Evolutionary conservation across 2,329 filamentous ascomycete species (phyloP).

Genomic region (Phialophora verrucosa): DNA sequence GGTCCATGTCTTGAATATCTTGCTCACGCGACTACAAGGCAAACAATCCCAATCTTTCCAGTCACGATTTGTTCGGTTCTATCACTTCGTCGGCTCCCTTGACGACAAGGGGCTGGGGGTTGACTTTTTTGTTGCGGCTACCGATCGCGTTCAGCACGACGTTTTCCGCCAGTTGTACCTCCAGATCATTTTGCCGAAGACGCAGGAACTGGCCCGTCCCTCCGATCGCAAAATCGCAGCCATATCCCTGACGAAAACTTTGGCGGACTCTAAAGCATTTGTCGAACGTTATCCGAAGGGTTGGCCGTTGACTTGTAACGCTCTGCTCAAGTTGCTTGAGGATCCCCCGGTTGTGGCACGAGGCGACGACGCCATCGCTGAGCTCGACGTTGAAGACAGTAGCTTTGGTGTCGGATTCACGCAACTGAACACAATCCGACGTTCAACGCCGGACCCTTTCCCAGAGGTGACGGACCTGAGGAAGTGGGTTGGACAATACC

Average conservation of each 20-base stretch:
- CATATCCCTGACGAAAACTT: slow-evolving; percentile 88
- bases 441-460: slow-evolving; percentile 76
- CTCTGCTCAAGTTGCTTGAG: slow-evolving; percentile 85
- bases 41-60: slow-evolving; percentile 84
- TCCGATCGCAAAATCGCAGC: slow-evolving; percentile 93
- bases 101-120: slow-evolving; percentile 83
- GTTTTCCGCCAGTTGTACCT: slow-evolving; percentile 68
- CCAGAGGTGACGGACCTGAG: slow-evolving; percentile 82
- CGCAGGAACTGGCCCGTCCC: slow-evolving; percentile 83
- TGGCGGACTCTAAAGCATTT: slow-evolving; percentile 85
- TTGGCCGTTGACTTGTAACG: slow-evolving; percentile 88
- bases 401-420: slow-evolving; percentile 96
- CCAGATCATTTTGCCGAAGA: slow-evolving; percentile 83
- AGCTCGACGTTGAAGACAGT: slow-evolving; percentile 92
- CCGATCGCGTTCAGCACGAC: slow-evolving; percentile 77
- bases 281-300: slow-evolving; percentile 82
- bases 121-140: slow-evolving; percentile 86
- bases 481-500: slow-evolving; percentile 79
- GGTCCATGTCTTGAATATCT: slow-evolving; percentile 75
- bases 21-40: slow-evolving; percentile 74
- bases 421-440: slow-evolving; percentile 86
- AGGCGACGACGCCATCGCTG: slow-evolving; percentile 77
- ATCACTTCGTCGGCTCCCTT: slow-evolving; percentile 83
- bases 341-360: slow-evolving; percentile 78
- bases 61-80: slow-evolving; percentile 88